phyloP scores from a whole-genome alignment of 805 yeast genomes.

The Starmera amethionina region DNA sequence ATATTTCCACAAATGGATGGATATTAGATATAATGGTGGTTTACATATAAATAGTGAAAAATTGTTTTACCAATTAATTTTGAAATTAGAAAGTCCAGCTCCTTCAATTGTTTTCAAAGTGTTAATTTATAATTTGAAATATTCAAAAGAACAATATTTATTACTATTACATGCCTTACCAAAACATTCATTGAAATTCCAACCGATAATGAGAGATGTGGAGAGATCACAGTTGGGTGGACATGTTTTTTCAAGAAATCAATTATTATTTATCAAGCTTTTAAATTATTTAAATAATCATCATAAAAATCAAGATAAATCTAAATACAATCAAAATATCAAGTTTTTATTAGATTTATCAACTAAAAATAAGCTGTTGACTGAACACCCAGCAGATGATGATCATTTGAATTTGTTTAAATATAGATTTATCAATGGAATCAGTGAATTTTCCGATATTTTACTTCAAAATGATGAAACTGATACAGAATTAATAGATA shows the following conservation, averaged over 20 bases:
- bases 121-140: too few relatives aligned
- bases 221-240: too few relatives aligned
- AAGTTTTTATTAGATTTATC: conserved; percentile 4
- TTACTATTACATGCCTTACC: not conserved
- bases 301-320: not conserved
- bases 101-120: too few relatives aligned
- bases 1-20: too few relatives aligned
- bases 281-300: conserved; percentile 2
- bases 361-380: conserved; percentile 1
- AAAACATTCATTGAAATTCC: not conserved
- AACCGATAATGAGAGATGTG: not conserved
- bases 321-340: conserved; percentile 4
- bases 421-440: conserved; percentile 7
- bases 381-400: conserved; percentile 4
- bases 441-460: conserved; percentile 3
- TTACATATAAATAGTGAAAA: too few relatives aligned
- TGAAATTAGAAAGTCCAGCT: too few relatives aligned
- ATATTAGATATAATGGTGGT: too few relatives aligned
- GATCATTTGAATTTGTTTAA: conserved; percentile 6
- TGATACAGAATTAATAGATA: not conserved
- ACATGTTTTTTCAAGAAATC: not conserved
- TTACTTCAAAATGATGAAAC: conserved; percentile 1
- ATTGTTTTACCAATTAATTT: too few relatives aligned
- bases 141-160: not conserved
- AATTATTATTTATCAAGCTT: not conserved